Evolutionary conservation across 306 rosid genomes (phyloP).

Genomic region (Potentilla sterilis): DNA sequence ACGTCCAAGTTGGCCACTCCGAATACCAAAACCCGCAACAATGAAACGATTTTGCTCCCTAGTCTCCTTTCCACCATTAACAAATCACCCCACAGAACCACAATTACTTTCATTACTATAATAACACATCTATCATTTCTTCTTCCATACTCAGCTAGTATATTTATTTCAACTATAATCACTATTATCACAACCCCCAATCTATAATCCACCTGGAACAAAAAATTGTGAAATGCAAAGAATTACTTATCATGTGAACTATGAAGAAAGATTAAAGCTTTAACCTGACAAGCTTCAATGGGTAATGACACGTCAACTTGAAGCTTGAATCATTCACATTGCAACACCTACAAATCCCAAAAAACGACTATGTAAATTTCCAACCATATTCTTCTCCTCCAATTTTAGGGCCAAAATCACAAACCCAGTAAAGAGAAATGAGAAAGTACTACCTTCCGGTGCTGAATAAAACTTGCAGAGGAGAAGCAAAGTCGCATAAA

Average conservation of each 20-base stretch:
- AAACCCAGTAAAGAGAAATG: background rate
- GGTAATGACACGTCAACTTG: background rate
- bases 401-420: background rate
- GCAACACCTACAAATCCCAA: background rate
- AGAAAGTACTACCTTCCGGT: slow-evolving; percentile 25
- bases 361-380: background rate
- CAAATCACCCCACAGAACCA: background rate
- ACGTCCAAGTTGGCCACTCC: background rate
- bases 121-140: background rate
- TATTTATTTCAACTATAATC: background rate
- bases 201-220: background rate
- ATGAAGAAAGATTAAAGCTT: background rate
- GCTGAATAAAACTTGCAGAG: slow-evolving; percentile 12
- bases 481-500: slow-evolving; percentile 20
- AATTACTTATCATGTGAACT: background rate
- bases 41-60: background rate
- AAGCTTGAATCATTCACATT: slow-evolving; percentile 12
- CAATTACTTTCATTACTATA: background rate
- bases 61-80: background rate
- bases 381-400: background rate
- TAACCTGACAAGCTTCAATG: slow-evolving; percentile 14
- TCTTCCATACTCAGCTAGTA: background rate
- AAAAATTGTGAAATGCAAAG: background rate
- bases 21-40: background rate
- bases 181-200: background rate